These are phyloP conservation scores for Solioccasus polychromus DNA, from an alignment of 768 basidiomycete species.

Conservation along the genomic window DNA sequence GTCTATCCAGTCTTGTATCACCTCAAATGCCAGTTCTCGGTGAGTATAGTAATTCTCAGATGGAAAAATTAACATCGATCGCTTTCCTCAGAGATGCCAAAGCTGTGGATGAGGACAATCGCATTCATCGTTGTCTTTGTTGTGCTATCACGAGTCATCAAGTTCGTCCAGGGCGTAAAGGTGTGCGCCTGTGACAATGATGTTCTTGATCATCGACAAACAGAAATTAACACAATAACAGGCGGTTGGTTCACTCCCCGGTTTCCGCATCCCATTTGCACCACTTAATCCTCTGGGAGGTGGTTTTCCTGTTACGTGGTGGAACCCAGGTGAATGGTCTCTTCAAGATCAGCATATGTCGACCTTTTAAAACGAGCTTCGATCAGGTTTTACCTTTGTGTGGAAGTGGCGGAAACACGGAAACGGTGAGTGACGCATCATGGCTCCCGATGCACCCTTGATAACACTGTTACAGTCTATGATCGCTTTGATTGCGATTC, in stretches of 20 bases:
- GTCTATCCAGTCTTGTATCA: no score
- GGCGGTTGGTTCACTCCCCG: slow-evolving; percentile 9
- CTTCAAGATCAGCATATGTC: no score
- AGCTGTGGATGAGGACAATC: not conserved
- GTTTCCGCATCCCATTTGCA: slow-evolving; percentile 14
- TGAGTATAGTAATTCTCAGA: no score
- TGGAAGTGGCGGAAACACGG: slow-evolving; percentile 18
- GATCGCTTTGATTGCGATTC: slow-evolving; percentile 10
- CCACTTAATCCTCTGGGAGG: slow-evolving; percentile 3
- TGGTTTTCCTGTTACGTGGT: slow-evolving; percentile 9
- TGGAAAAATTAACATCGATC: no score
- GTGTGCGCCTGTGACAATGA: not conserved
- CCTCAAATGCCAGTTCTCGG: no score
- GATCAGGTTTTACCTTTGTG: slow-evolving; percentile 6
- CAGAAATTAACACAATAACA: no score
- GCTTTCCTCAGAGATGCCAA: no score
- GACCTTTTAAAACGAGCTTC: not conserved
- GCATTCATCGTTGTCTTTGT: slow-evolving; percentile 6
- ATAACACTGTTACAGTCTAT: slow-evolving; percentile 8
- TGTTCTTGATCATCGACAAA: not conserved
- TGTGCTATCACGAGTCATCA: slow-evolving; percentile 12
- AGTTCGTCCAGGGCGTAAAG: slow-evolving; percentile 14
- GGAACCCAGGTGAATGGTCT: slow-evolving; percentile 21
- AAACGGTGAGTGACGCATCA: slow-evolving; percentile 8
- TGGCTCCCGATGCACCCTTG: not conserved